phyloP scores from a whole-genome alignment of 495 filamentous ascomycete species.

The Amniculicola lignicola region DNA sequence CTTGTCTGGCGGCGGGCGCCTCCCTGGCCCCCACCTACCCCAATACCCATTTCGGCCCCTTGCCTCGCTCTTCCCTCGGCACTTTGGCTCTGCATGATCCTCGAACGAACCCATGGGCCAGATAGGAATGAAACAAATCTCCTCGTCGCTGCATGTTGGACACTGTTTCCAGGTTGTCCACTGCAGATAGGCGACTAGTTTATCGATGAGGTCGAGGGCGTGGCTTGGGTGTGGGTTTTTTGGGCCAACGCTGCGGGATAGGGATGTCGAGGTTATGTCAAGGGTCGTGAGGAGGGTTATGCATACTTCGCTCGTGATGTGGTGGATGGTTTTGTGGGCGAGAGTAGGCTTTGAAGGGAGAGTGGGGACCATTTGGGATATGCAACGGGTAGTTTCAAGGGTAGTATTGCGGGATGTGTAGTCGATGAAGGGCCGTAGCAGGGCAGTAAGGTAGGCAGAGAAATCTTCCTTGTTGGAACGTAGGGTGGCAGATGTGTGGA shows the following conservation, averaged over 20 bases:
- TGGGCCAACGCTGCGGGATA: not conserved
- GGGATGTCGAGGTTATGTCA: conserved; percentile 7
- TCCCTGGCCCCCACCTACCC: not conserved
- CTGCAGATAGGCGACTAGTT: conserved; percentile 50
- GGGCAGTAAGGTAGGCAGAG: conserved; percentile 46
- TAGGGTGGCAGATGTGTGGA: conserved; percentile 44
- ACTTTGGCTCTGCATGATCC: conserved; percentile 54
- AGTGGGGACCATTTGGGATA: conserved; percentile 47
- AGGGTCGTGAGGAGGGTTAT: conserved; percentile 42
- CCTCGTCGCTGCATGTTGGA: conserved; percentile 50
- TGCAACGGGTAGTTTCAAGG: conserved; percentile 49
- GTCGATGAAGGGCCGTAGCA: conserved; percentile 53
- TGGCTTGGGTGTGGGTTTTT: not conserved
- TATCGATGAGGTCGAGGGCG: conserved; percentile 31
- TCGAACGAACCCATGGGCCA: conserved; percentile 59
- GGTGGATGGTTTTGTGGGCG: conserved; percentile 44
- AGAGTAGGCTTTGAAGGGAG: conserved; percentile 26
- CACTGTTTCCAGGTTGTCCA: conserved; percentile 66
- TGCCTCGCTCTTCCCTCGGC: conserved; percentile 33
- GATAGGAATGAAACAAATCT: conserved; percentile 65
- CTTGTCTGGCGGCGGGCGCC: conserved; percentile 3
- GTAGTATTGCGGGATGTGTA: conserved; percentile 42
- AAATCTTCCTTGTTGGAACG: conserved; percentile 39
- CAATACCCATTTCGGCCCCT: conserved; percentile 15
- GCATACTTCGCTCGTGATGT: conserved; percentile 53